phyloP scores from a whole-genome alignment of 441 rosid genomes.

The Kokia cookei region DNA sequence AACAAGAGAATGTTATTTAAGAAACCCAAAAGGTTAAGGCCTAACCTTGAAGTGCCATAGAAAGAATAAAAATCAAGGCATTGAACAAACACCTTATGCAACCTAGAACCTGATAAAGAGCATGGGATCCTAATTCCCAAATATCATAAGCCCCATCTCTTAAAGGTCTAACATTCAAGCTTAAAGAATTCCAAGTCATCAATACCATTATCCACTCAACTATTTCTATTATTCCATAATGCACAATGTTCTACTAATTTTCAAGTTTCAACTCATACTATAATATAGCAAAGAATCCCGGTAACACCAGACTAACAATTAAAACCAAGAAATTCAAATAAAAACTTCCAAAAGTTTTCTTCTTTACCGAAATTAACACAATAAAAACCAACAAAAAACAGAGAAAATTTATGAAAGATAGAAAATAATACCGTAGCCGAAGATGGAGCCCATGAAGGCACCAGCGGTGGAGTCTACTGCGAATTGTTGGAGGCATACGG shows the following conservation, averaged over 20 bases:
- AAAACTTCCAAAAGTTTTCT: neutral
- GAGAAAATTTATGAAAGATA: too few species aligned
- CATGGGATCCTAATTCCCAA: neutral
- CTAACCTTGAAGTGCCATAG: neutral
- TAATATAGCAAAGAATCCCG: neutral
- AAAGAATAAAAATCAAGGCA: neutral
- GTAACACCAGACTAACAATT: too few species aligned
- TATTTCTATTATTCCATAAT: neutral
- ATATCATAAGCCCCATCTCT: neutral
- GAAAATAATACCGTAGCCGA: conserved; percentile 51
- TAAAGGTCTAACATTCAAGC: neutral
- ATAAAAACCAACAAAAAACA: neutral
- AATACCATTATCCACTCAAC: neutral
- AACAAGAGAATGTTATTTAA: neutral
- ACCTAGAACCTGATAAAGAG: neutral
- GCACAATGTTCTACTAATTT: neutral
- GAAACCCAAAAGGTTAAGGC: neutral
- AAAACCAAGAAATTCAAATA: neutral
- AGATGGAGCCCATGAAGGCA: conserved; percentile 81
- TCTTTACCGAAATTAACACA: neutral
- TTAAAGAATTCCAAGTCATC: neutral
- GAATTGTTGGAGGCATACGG: conserved; percentile 62
- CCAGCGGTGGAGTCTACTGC: conserved; percentile 75
- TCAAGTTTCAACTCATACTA: neutral
- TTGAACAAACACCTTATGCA: neutral